Evolutionary conservation across 768 basidiomycete species (phyloP), one percentile per base, ranked within the genome.

Genomic region (Mycena indigotica): DNA sequence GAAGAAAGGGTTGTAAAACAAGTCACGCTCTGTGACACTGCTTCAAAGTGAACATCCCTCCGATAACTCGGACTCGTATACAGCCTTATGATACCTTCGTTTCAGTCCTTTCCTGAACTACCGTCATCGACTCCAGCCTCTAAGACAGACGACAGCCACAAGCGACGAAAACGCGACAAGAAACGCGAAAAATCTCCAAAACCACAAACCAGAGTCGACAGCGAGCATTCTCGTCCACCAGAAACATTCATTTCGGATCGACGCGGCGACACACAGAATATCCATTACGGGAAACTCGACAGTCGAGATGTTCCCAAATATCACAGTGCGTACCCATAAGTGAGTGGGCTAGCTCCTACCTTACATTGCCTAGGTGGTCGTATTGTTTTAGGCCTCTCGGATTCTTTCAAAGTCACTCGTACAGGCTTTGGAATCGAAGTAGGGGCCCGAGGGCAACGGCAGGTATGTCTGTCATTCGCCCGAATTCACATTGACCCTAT

Each of bases 281-380:
- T 89, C 28, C 79, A 79, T 40, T 91, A 88, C 64, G 89, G 88
- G n/a, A 73, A 83, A 3, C 64, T 88, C 28, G 77, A 89, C 65
- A 67, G 79, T 26, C 79, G 85, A 16, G 82, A 87, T 63, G 71
- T 90, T 24, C 88, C 90, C 16, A 89, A 81, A 68, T 88, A 90
- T 67, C 77, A 75, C 58, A 77, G 88, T 91, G 77, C 72, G 86
- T 68, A 56, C 26, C 41, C 46, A 54, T 35, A n/a, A n/a, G n/a
- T n/a, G n/a, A n/a, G n/a, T n/a, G n/a, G n/a, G n/a, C n/a, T n/a
- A n/a, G n/a, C n/a, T 52, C 26, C 10, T 73, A 60, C 70, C 84
- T 87, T 77, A 88, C 68, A 77, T 72, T 68, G 70, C 52, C 63
- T 71, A 86, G 83, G 76, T 32, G 86, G 88, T 28, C 86, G 81